A percentile compares a stretch with the other conserved stretches of the same genome.
Evolutionary conservation across 2,329 filamentous ascomycete species (phyloP).

Genomic region (Botryotinia calthae): DNA sequence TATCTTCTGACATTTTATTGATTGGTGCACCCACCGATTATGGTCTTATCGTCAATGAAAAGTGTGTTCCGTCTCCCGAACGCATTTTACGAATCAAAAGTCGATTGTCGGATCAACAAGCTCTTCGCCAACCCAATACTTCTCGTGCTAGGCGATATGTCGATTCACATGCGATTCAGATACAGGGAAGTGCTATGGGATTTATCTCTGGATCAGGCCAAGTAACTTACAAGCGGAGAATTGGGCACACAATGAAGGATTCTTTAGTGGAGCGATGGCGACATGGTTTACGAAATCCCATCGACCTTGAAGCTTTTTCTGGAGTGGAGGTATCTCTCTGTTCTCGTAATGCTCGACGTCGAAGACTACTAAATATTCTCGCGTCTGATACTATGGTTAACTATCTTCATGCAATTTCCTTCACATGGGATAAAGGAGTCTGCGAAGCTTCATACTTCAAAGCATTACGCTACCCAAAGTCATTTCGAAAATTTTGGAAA

Average conservation of each 20-base stretch:
- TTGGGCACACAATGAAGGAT: slow-evolving; percentile 25
- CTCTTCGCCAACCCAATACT: slow-evolving; percentile 21
- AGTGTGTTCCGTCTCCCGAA: neutral
- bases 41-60: slow-evolving; percentile 4
- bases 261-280: slow-evolving; percentile 24
- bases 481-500: slow-evolving; percentile 23
- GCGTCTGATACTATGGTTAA: slow-evolving; percentile 23
- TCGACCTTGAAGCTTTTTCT: slow-evolving; percentile 24
- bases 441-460: slow-evolving; percentile 15
- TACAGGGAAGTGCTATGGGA: slow-evolving; percentile 21
- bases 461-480: slow-evolving; percentile 17
- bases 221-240: slow-evolving; percentile 23
- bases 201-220: slow-evolving; percentile 20
- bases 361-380: slow-evolving; percentile 21
- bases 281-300: slow-evolving; percentile 20
- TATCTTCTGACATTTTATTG: neutral
- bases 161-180: slow-evolving; percentile 24
- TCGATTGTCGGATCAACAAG: slow-evolving; percentile 17
- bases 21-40: slow-evolving; percentile 6
- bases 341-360: slow-evolving; percentile 24
- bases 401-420: slow-evolving; percentile 16
- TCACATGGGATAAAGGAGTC: neutral
- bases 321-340: slow-evolving; percentile 25
- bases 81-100: slow-evolving; percentile 19
- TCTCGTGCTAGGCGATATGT: slow-evolving; percentile 19